Evolutionary conservation across 768 basidiomycete species (phyloP).

Genomic region (Psilocybe cubensis): DNA sequence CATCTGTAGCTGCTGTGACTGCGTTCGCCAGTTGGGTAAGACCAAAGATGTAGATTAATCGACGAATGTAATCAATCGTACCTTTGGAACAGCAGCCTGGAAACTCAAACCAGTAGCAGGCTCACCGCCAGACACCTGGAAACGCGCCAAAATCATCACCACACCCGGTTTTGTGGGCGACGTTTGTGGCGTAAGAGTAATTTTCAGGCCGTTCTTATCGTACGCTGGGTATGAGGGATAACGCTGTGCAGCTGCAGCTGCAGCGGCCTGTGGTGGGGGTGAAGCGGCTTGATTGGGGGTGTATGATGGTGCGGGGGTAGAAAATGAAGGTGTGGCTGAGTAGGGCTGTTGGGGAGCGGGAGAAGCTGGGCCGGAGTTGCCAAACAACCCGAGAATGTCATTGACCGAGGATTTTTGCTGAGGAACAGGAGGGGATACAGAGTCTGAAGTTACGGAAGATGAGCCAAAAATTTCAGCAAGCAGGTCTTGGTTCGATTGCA

Average conservation of each 20-base stretch:
- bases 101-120: conserved; percentile 76
- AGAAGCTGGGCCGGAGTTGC: conserved; percentile 44
- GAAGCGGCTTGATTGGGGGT: conserved; percentile 42
- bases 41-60: conserved; percentile 5
- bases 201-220: conserved; percentile 87
- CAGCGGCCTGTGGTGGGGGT: conserved; percentile 34
- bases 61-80: conserved; percentile 27
- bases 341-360: conserved; percentile 33
- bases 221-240: conserved; percentile 84
- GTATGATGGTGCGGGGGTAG: conserved; percentile 25
- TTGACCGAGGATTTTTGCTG: conserved; percentile 69
- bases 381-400: conserved; percentile 93
- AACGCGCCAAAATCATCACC: conserved; percentile 88
- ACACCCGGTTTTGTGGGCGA: conserved; percentile 82
- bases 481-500: conserved; percentile 79
- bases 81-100: conserved; percentile 98
- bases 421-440: conserved; percentile 44
- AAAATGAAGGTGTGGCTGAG: conserved; percentile 18
- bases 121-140: conserved; percentile 66
- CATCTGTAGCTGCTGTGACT: conserved; percentile 99
- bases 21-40: conserved; percentile 6
- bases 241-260: conserved; percentile 47
- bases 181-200: conserved; percentile 89
- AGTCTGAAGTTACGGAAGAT: conserved; percentile 42
- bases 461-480: conserved; percentile 92